Conservation (phyloP, 805 yeast genomes). For the Metschnikowia rubicola region DNA sequence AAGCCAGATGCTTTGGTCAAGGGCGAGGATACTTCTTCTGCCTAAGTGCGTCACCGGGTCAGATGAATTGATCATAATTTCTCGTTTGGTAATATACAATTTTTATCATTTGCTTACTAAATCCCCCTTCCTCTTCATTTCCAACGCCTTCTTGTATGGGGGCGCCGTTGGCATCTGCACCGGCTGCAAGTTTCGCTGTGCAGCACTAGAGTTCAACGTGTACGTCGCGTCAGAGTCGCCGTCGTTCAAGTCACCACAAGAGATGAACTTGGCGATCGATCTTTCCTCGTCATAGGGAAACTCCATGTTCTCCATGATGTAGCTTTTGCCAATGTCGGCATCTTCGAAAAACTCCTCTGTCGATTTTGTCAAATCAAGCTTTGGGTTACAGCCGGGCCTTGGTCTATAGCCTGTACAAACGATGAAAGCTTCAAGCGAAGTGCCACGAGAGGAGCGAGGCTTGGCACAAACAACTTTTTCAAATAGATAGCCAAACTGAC, state of each 20-base stretch:
- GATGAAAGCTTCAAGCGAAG: constrained; percentile 89
- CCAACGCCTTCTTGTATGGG: constrained; percentile 89
- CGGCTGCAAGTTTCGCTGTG: constrained; percentile 67
- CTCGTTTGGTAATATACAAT: no score
- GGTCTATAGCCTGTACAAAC: constrained; percentile 90
- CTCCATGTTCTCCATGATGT: constrained; percentile 43
- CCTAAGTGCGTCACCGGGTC: constrained; percentile 3
- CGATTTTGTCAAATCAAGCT: constrained; percentile 50
- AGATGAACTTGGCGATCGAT: constrained; percentile 82
- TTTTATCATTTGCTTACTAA: constrained; percentile 6
- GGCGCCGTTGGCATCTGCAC: constrained; percentile 96
- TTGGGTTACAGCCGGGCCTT: constrained; percentile 79
- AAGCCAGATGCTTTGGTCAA: constrained; percentile 71
- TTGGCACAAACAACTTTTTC: constrained; percentile 91
- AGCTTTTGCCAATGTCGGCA: constrained; percentile 52
- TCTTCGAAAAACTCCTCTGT: constrained; percentile 83
- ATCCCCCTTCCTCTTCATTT: constrained; percentile 75
- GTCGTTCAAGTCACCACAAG: constrained; percentile 88
- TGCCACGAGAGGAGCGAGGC: constrained; percentile 92
- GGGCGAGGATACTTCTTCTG: constrained; percentile 29
- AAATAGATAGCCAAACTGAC: constrained; percentile 85
- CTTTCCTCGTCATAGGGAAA: constrained; percentile 60
- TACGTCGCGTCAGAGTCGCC: constrained; percentile 97
- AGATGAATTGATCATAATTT: no score
- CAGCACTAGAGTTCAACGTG: constrained; percentile 41